phyloP scores from a whole-genome alignment of 2,329 filamentous ascomycete genomes.

The Didymella segeticola region DNA sequence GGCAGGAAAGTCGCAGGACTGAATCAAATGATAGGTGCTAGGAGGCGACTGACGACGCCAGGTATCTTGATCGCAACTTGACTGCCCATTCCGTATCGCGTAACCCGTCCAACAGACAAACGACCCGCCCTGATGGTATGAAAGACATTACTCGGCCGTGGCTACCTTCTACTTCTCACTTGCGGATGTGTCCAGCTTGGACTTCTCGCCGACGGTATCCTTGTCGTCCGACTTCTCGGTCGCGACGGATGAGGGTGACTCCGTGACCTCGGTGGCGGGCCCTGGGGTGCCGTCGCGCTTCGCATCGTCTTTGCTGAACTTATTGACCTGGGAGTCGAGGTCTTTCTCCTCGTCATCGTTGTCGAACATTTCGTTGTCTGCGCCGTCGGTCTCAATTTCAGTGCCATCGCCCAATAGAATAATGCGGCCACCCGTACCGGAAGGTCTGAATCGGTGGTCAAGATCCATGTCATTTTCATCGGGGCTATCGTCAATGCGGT shows the following conservation, averaged over 20 bases:
- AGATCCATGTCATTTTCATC: conserved; percentile 76
- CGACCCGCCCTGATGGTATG: conserved; percentile 23
- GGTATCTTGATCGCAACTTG: conserved; percentile 47
- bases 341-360: conserved; percentile 87
- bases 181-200: conserved; percentile 9
- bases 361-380: conserved; percentile 94
- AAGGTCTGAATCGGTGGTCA: conserved; percentile 72
- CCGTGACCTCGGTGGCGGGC: conserved; percentile 34
- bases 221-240: conserved; percentile 44
- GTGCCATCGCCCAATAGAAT: conserved; percentile 96
- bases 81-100: conserved; percentile 26
- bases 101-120: conserved; percentile 26
- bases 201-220: conserved; percentile 16
- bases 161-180: conserved; percentile 15
- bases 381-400: conserved; percentile 85
- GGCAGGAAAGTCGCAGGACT: not conserved
- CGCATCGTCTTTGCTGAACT: conserved; percentile 53
- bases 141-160: conserved; percentile 21
- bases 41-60: conserved; percentile 43
- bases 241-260: conserved; percentile 47
- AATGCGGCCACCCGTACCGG: conserved; percentile 72
- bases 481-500: conserved; percentile 57
- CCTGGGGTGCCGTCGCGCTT: conserved; percentile 19
- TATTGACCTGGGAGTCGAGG: conserved; percentile 81
- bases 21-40: conserved; percentile 19